These are phyloP conservation scores for Arxiozyma slooffiae DNA, from an alignment of 1,139 yeast species.

Conservation along the genomic window DNA sequence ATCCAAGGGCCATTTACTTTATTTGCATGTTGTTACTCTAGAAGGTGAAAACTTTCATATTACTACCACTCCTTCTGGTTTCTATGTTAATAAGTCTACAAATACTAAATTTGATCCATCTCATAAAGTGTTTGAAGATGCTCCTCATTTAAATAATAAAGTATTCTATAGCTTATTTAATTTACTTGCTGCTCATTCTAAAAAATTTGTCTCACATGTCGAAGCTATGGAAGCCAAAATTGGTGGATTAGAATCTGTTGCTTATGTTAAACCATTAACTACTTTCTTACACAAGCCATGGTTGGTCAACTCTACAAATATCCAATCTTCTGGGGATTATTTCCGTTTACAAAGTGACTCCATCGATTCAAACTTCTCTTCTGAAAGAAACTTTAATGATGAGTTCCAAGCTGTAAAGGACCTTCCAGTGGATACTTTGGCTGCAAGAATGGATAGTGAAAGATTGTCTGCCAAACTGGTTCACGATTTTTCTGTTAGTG, in stretches of 20 bases:
- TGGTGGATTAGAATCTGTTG: conserved; percentile 42
- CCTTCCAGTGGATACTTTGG: conserved; percentile 46
- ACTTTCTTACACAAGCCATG: conserved; percentile 63
- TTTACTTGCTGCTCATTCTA: conserved; percentile 30
- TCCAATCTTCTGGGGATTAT: conserved; percentile 22
- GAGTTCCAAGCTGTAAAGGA: conserved; percentile 79
- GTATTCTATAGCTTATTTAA: conserved; percentile 30
- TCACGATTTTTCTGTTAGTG: conserved; percentile 66
- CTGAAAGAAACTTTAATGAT: conserved; percentile 75
- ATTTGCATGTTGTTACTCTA: conserved; percentile 62
- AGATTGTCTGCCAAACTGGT: conserved; percentile 62
- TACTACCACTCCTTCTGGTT: conserved; percentile 72
- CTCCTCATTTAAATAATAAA: conserved; percentile 11
- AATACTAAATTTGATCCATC: conserved; percentile 61
- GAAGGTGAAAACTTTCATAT: conserved; percentile 74
- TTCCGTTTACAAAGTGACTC: conserved; percentile 24
- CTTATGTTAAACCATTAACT: conserved; percentile 52
- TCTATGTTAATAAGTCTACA: conserved; percentile 63
- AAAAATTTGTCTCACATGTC: conserved; percentile 33
- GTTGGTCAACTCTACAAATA: conserved; percentile 41
- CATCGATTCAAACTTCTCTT: conserved; percentile 4
- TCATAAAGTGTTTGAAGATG: conserved; percentile 31
- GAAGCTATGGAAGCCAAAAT: conserved; percentile 35
- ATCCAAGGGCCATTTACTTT: conserved; percentile 68
- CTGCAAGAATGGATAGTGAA: conserved; percentile 69